Evolutionary conservation across 2,329 filamentous ascomycete species (phyloP).

Genomic region (Endothia cerciana): DNA sequence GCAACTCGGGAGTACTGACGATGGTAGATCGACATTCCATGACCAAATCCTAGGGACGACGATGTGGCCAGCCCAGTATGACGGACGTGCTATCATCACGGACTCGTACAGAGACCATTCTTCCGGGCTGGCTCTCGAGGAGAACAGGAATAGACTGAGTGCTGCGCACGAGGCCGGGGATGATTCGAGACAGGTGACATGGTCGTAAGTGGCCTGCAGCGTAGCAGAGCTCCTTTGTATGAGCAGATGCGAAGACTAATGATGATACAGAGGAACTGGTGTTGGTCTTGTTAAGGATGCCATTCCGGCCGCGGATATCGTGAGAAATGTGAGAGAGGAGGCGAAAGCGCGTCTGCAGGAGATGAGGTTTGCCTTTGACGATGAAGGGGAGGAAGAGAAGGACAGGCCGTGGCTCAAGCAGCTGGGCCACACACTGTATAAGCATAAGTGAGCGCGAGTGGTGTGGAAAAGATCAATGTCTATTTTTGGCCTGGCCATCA

Average conservation of each 20-base stretch:
- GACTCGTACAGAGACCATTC: constrained; percentile 46
- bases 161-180: constrained; percentile 41
- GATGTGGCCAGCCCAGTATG: constrained; percentile 49
- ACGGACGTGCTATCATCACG: constrained; percentile 47
- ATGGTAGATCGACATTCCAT: constrained; percentile 42
- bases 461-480: neutral
- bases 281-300: constrained; percentile 49
- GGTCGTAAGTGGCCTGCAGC: constrained; percentile 33
- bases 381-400: constrained; percentile 24
- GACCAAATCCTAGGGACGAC: constrained; percentile 44
- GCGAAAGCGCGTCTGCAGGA: constrained; percentile 41
- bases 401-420: constrained; percentile 28
- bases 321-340: constrained; percentile 45
- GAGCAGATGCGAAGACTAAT: constrained; percentile 5
- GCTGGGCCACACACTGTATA: constrained; percentile 27
- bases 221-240: too few relatives aligned
- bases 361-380: constrained; percentile 32
- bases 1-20: neutral
- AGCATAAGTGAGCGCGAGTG: constrained; percentile 18
- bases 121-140: constrained; percentile 45
- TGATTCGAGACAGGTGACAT: constrained; percentile 43
- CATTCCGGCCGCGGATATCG: constrained; percentile 48
- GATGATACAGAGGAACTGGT: constrained; percentile 42
- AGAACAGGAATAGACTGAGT: constrained; percentile 45
- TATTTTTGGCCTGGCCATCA: neutral